A percentile compares a stretch with the other conserved stretches of the same genome.
phyloP scores from a whole-genome alignment of 306 rosid genomes.

The Senna tora region DNA sequence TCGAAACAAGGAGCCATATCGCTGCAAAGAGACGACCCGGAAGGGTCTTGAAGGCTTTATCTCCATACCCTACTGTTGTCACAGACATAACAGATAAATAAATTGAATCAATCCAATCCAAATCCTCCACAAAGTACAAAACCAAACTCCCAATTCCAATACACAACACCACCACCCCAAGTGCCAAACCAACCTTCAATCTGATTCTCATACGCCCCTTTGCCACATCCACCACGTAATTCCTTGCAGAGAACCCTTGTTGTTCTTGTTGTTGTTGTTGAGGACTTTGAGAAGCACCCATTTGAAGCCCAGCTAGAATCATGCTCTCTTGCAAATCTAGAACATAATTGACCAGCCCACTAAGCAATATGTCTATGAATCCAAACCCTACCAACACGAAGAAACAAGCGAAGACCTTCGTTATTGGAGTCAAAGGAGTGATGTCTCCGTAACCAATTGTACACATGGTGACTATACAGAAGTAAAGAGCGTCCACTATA shows the following conservation, averaged over 20 bases:
- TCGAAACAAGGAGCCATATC: constrained; percentile 75
- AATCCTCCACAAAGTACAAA: constrained; percentile 61
- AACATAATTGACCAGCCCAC: constrained; percentile 77
- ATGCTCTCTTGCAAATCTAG: constrained; percentile 71
- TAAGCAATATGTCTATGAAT: constrained; percentile 68
- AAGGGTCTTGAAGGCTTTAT: constrained; percentile 72
- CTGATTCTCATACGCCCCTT: constrained; percentile 91
- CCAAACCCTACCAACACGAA: constrained; percentile 88
- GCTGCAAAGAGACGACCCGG: constrained; percentile 73
- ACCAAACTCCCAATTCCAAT: constrained; percentile 71
- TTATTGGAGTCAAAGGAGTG: constrained; percentile 57
- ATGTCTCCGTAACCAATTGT: constrained; percentile 89
- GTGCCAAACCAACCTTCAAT: constrained; percentile 82
- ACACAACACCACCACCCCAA: constrained; percentile 77
- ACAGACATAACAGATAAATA: constrained; percentile 84
- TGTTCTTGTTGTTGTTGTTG: too few species aligned
- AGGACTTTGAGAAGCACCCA: constrained; percentile 40
- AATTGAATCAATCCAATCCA: constrained; percentile 69
- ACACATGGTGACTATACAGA: constrained; percentile 83
- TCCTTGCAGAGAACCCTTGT: constrained; percentile 58
- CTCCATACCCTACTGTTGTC: constrained; percentile 88
- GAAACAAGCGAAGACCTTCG: constrained; percentile 69
- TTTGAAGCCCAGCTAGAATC: constrained; percentile 55
- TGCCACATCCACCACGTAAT: constrained; percentile 74
- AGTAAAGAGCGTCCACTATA: constrained; percentile 77